Evolutionary conservation across 176 grass and related monocot genomes (phyloP).

Genomic region (Hordeum marinum): DNA sequence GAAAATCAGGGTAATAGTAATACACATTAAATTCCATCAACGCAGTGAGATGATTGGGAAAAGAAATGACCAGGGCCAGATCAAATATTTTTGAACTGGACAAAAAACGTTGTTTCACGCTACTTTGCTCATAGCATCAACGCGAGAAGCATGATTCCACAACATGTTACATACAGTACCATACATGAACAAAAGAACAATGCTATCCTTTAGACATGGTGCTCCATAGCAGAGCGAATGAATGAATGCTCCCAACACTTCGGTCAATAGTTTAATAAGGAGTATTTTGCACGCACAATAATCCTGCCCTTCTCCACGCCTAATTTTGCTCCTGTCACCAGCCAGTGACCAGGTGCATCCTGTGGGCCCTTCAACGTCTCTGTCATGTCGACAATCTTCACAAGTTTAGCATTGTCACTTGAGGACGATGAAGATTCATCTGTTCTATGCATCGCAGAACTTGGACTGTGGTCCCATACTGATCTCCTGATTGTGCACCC

Average conservation of each 20-base stretch:
- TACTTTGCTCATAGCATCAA: constrained; percentile 29
- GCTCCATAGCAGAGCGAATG: constrained; percentile 46
- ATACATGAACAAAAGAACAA: constrained; percentile 55
- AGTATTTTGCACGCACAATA: constrained; percentile 91
- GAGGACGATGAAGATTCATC: constrained; percentile 78
- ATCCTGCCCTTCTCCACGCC: constrained; percentile 92
- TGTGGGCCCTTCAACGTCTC: constrained; percentile 79
- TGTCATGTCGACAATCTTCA: constrained; percentile 84
- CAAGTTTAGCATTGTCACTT: constrained; percentile 65
- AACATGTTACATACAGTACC: constrained; percentile 40
- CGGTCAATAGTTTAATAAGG: constrained; percentile 96
- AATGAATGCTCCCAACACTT: constrained; percentile 52
- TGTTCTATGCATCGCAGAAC: constrained; percentile 18
- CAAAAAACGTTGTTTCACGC: constrained; percentile 25
- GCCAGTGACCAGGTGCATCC: constrained; percentile 92
- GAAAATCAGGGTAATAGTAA: not conserved
- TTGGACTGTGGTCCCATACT: constrained; percentile 93
- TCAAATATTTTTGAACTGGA: constrained; percentile 22
- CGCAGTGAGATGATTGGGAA: not conserved
- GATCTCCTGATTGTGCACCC: constrained; percentile 98
- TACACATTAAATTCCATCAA: constrained; percentile 3
- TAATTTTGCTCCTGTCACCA: constrained; percentile 94
- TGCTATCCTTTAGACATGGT: constrained; percentile 43
- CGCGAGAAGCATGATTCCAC: constrained; percentile 44
- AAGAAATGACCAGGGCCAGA: constrained; percentile 12